These are phyloP conservation scores for Teratosphaeriaceae sp. DNA, from an alignment of 2,329 filamentous ascomycete genomes.

Conservation along the genomic window DNA sequence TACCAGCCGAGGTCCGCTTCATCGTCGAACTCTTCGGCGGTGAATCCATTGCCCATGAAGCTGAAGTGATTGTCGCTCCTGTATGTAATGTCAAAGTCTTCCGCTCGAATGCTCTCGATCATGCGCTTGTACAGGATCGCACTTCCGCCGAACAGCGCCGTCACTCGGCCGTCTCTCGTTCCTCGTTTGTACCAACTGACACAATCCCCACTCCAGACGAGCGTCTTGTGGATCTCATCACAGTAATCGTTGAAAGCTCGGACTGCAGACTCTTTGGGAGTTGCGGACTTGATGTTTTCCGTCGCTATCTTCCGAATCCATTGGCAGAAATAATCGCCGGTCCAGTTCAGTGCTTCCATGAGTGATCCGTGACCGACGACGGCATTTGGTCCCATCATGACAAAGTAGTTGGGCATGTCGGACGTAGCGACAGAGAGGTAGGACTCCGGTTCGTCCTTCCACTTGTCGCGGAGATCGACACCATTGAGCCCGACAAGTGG, in stretches of 20 bases:
- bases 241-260: constrained; percentile 25
- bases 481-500: constrained; percentile 32
- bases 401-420: constrained; percentile 27
- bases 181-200: constrained; percentile 2
- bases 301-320: constrained; percentile 27
- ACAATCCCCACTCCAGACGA: constrained; percentile 4
- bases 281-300: constrained; percentile 16
- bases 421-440: constrained; percentile 23
- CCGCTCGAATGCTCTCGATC: constrained; percentile 36
- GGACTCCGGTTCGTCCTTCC: constrained; percentile 21
- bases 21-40: constrained; percentile 1
- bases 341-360: constrained; percentile 17
- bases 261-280: constrained; percentile 19
- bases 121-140: constrained; percentile 22
- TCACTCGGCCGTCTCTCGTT: not conserved
- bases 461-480: constrained; percentile 20
- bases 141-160: constrained; percentile 6
- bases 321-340: constrained; percentile 41
- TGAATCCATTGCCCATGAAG: constrained; percentile 43
- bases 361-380: constrained; percentile 19
- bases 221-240: constrained; percentile 38
- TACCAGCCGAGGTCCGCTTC: not conserved
- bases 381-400: constrained; percentile 19
- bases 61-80: constrained; percentile 37
- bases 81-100: constrained; percentile 45